phyloP scores from a whole-genome alignment of 2,329 filamentous ascomycete genomes.

The Xylariales sp. region DNA sequence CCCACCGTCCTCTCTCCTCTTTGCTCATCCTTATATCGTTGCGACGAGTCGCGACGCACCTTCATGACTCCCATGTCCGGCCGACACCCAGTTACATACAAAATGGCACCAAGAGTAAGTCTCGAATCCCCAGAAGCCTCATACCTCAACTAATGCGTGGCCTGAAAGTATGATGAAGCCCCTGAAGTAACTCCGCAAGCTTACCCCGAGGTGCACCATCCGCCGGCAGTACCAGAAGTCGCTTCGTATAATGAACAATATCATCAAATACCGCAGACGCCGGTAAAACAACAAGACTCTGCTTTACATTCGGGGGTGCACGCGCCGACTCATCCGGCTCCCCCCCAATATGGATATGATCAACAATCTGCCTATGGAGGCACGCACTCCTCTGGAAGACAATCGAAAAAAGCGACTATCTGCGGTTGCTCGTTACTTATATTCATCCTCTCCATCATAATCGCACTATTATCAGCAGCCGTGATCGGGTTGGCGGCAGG shows the following conservation, averaged over 20 bases:
- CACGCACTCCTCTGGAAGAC: conserved; percentile 11
- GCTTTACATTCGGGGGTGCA: conserved; percentile 11
- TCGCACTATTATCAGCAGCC: conserved; percentile 33
- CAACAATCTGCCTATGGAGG: conserved; percentile 13
- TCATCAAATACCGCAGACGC: conserved; percentile 9
- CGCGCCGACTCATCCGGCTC: conserved; percentile 10
- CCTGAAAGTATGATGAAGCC: conserved; percentile 24
- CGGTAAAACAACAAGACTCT: conserved; percentile 16
- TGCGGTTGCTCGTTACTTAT: conserved; percentile 34
- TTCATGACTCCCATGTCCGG: not conserved
- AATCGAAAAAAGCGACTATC: conserved; percentile 17
- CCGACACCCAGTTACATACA: not conserved
- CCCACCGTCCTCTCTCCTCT: not conserved
- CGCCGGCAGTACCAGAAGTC: conserved; percentile 20
- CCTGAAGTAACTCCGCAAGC: conserved; percentile 22
- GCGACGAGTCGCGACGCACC: not conserved
- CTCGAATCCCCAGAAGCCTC: not conserved
- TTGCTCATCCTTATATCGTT: not conserved
- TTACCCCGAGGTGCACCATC: conserved; percentile 27
- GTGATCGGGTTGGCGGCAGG: conserved; percentile 41
- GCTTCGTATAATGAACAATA: conserved; percentile 12
- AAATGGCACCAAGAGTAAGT: conserved; percentile 10
- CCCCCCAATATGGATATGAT: conserved; percentile 17
- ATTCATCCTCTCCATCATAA: conserved; percentile 35
- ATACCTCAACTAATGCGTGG: not conserved